A percentile compares a stretch with the other conserved stretches of the same genome.
phyloP scores from a whole-genome alignment of 257 asterid species.

The Solanum arcanum region DNA sequence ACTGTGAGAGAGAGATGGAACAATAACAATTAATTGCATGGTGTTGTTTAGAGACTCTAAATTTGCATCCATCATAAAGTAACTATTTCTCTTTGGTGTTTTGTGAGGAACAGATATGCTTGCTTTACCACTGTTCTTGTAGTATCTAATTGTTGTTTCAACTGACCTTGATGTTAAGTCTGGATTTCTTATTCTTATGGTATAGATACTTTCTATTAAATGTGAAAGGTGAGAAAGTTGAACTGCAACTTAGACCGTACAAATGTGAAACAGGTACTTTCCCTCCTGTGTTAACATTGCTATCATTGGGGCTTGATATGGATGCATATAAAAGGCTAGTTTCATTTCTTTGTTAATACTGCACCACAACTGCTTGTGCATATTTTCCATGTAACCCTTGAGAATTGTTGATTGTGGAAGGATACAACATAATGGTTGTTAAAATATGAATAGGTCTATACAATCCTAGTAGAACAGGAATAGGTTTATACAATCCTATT shows the following conservation, averaged over 20 bases:
- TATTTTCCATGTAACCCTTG: neutral
- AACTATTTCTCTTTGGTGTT: neutral
- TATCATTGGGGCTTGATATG: neutral
- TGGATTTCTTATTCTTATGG: neutral
- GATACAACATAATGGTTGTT: neutral
- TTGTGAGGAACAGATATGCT: no score
- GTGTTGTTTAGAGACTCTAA: neutral
- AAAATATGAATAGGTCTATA: neutral
- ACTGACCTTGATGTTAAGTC: neutral
- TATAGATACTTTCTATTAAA: neutral
- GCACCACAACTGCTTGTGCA: neutral
- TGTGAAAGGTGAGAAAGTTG: no score
- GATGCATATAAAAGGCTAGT: neutral
- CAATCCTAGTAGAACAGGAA: no score
- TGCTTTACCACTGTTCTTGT: neutral
- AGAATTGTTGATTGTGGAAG: neutral
- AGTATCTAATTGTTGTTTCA: neutral
- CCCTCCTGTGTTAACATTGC: neutral
- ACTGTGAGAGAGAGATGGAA: neutral
- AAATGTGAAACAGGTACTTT: conserved; percentile 48
- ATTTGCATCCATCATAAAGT: neutral
- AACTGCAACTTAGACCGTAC: no score
- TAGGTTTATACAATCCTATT: no score
- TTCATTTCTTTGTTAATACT: neutral
- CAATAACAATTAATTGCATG: neutral